Evolutionary conservation across 306 rosid species (phyloP), one percentile per base, ranked within the genome.

Genomic region (Cucurbita moschata): DNA sequence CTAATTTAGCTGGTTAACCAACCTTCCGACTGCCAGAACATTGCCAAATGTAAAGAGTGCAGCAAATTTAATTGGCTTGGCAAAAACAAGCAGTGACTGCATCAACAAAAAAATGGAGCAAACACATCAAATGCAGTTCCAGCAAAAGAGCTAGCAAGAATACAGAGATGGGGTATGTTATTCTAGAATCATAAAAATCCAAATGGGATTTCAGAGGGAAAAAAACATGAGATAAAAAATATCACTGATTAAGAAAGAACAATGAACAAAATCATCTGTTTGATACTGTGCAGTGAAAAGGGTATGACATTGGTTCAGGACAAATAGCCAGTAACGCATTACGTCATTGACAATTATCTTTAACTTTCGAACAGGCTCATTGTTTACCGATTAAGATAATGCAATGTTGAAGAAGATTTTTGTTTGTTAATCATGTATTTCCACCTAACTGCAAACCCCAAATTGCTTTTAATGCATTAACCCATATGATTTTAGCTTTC

Each of bases 1-100:
- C 38, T 73, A 60, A 26, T 43, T 47, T 18, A 44, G 43, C 16
- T 19, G 77, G 74, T 78, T 71, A 71, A 82, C 81, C 74, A 83
- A 93, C 98, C 98, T 93, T 87, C 98, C 98, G 75, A 90, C 89
- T 35, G 98, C 98, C 81, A 88, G 83, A 65, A 93, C 76, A 81
- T 93, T 90, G 80, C 97, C 97, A 79, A 87, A 85, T 69, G 97
- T 87, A 90, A 93, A 93, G 74, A 93, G 82, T 51, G 86, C 50
- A 50, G 97, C 90, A 81, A 93, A 90, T 72, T 90, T 93, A 83
- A 93, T 81, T 77, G 97, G 96, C 78, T 87, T 89, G 56, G 77
- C 87, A 79, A 94, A 90, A 71, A 90, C 89, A 76, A 89, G 76
- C 83, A 89, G 23, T 39, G 98, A 94, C 98, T 94, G 95, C 92